These are phyloP conservation scores for Pisolithus marmoratus DNA, from an alignment of 768 basidiomycete species.

Conservation along the genomic window DNA sequence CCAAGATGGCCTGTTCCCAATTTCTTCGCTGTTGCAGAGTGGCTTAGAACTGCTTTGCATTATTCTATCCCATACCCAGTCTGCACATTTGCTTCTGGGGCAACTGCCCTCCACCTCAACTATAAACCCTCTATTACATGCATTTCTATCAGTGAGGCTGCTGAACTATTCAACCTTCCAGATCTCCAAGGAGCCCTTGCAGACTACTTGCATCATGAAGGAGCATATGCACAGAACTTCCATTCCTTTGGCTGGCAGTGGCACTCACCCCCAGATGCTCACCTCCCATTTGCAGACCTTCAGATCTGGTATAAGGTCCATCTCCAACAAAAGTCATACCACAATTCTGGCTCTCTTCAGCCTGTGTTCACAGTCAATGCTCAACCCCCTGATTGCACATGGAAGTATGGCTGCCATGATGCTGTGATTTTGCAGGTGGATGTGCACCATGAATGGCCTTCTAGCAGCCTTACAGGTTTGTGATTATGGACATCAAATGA, in stretches of 20 bases:
- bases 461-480: slow-evolving; percentile 7
- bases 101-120: slow-evolving; percentile 22
- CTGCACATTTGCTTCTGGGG: slow-evolving; percentile 9
- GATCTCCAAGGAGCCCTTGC: slow-evolving; percentile 24
- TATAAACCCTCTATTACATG: slow-evolving; percentile 12
- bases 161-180: slow-evolving; percentile 17
- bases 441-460: too few species aligned
- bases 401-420: slow-evolving; percentile 18
- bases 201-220: slow-evolving; percentile 11
- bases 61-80: slow-evolving; percentile 5
- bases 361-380: slow-evolving; percentile 13
- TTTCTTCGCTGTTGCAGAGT: neutral
- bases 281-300: slow-evolving; percentile 22
- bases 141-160: slow-evolving; percentile 19
- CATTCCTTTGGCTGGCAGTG: slow-evolving; percentile 5
- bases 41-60: neutral
- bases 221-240: neutral
- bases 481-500: neutral
- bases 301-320: slow-evolving; percentile 23
- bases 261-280: neutral
- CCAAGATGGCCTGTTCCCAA: neutral
- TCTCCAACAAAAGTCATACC: slow-evolving; percentile 19
- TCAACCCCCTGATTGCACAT: slow-evolving; percentile 11
- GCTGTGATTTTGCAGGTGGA: slow-evolving; percentile 7
- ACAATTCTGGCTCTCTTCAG: neutral